Base-by-base conservation (phyloP, 1,284 basidiomycete genomes). In the Ceratobasidium sp. region DNA sequence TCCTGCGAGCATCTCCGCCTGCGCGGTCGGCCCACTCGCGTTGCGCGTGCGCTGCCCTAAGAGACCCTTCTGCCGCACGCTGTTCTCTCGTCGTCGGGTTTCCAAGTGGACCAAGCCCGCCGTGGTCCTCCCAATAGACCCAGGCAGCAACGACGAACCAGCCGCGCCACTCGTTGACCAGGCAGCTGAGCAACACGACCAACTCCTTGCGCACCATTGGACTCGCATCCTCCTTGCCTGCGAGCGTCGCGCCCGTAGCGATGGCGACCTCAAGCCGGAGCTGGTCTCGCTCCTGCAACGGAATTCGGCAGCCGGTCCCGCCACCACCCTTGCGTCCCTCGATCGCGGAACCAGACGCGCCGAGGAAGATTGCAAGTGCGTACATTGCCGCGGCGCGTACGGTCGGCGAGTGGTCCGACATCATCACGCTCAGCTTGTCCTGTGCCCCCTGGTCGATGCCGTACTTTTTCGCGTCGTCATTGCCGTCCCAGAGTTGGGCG, bases 141-240 rank as follows among this genome's bases (percentile, higher is more conserved):
- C 96, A 98, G 0, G 96, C 95, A 71, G 96, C 96, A 40, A 96
- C 88, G 59, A 96, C 92, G 77, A 98, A 95, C 83, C 95, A 95
- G 11, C 96, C 96, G 73, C 94, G 84, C 92, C 96, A 98, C 81
- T 98, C 95, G 79, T 94, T 92, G 16, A 96, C 95, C 25, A 99
- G 84, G 76, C 94, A 94, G 76, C 93, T 96, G 64, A 98, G 89
- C 49, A 98, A 86, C 44, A 98, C 88, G 44, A 98, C 85, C 12
- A 98, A 83, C 80, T 99, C 97, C 81, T 98, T 98, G 74, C 97
- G 85, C 7, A 96, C 96, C 87, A 98, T 92, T 0, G 97, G 96
- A 75, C 92, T 95, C 2, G 94, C 96, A 79, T 99, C 96, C 72
- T 95, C 93, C 80, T 93, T 93, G 74, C 95, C 91, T 0, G 81